Evolutionary conservation across 2,329 filamentous ascomycete species (phyloP), one percentile per base, ranked within the genome.

Genomic region (Chaetomium strumarium): DNA sequence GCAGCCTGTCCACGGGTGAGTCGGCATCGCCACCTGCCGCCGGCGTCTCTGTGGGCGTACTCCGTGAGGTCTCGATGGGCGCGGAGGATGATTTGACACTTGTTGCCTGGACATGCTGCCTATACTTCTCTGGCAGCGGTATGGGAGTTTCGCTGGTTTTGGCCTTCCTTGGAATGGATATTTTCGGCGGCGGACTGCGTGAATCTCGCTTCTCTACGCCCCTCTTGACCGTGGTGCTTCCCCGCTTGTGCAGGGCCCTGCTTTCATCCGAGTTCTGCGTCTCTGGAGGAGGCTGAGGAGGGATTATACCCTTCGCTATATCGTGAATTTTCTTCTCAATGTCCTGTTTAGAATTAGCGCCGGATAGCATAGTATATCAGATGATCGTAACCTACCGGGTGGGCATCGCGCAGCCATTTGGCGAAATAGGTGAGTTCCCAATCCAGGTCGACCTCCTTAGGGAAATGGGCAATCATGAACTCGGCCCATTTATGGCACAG

Each of bases 391-490:
- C 70, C 56, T 66, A 79, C 76, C 5, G 66, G 64, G 55, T 72
- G 67, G 55, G 69, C 62, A 1, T 62, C 55, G 2, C 63, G 67
- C 41, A 83, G 63, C 74, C 76, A 80, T 20, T 70, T 70, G 53
- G 74, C 70, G 55, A 83, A 78, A 5, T 63, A 63, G 0, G 77
- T 80, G 2, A 58, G 47, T 9, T 59, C 57, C 77, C 77, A 80
- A 34, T 70, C 65, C 24, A 74, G 64, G 0, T 63, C 59, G 5
- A 57, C 52, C 20, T 73, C 72, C 46, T 73, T 73, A 1, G 69
- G 62, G 43, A 80, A 77, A 51, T 83, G 79, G 5, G 71, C 70
- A 12, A 80, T 68, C 2, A 83, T 65, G 55, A 81, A 81, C 1
- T 70, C 62, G 1, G 74, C 75, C 55, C 81, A 76, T 16, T 75